Base-by-base conservation (phyloP, 192 early-diverging fungal species). In the Rhizoclosmatium sp. region DNA sequence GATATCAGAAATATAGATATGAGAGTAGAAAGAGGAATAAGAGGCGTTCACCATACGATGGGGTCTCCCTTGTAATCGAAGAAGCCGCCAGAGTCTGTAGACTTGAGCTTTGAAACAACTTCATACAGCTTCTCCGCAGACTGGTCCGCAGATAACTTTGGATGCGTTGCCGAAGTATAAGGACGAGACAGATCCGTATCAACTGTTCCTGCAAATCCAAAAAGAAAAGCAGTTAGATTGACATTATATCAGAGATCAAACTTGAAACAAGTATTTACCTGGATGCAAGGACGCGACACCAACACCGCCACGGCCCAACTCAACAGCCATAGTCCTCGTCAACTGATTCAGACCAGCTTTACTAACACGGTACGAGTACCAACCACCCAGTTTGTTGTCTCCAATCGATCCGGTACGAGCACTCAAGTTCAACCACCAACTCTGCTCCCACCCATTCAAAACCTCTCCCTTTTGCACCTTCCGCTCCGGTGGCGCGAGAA, bases 41-140 rank as follows among this genome's bases (percentile, higher is more conserved):
- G n/a, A n/a, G n/a, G n/a, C n/a, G n/a, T n/a, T n/a, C n/a, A 84
- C 82, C 82, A 84, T 1, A 77, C 69, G 41, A 84, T 84, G 0
- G 60, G 48, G 59, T 69, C 72, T 9, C 65, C 54, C n/a, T 80
- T 65, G 31, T 84, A 80, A 51, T 84, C 82, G 16, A 78, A 59
- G 76, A 81, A 84, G 62, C 49, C 49, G 21, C 82, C 82, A 59
- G 78, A 78, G 46, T 84, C 75, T 3, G 14, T 59, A 21, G 51
- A 40, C 19, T 59, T 44, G 60, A 78, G 49, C 42, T 58, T 45
- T 4, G 19, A 3, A 7, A 84, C 23, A 47, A 81, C 80, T 2
- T 65, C 47, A 42, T 77, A 67, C 64, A 84, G n/a, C 59, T 71
- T 76, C 40, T 9, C 75, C 2, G 80, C 82, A 5, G 80, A 47